A percentile compares a stretch with the other conserved stretches of the same genome.
Evolutionary conservation across 345 rosid genomes (phyloP).

Genomic region (Streptanthus diversifolius): DNA sequence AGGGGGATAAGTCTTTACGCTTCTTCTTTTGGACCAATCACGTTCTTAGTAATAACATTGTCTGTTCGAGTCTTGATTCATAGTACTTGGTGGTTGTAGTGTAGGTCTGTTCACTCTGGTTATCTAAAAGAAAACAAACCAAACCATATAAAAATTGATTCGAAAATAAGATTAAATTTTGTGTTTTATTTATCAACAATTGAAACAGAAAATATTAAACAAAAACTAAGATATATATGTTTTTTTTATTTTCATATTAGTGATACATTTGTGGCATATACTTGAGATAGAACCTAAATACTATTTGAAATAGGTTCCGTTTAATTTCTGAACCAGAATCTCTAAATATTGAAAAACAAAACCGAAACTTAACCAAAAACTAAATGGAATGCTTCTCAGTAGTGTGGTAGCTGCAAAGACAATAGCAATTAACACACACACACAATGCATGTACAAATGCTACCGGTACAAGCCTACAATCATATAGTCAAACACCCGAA

Average conservation of each 20-base stretch:
- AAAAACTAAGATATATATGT: neutral
- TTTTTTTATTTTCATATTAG: neutral
- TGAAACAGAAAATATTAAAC: neutral
- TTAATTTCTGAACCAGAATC: neutral
- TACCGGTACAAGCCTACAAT: neutral
- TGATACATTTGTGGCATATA: neutral
- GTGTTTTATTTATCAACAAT: neutral
- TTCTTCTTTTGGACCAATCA: neutral
- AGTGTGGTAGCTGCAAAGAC: neutral
- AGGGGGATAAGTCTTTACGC: neutral
- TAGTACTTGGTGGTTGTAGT: neutral
- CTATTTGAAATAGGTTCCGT: neutral
- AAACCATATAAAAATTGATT: neutral
- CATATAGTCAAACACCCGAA: neutral
- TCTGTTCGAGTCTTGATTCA: neutral
- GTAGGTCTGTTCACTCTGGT: neutral
- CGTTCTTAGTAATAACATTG: constrained; percentile 18
- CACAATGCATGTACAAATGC: neutral
- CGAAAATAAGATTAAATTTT: neutral
- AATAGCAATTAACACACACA: neutral
- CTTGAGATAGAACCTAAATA: neutral
- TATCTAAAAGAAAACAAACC: neutral
- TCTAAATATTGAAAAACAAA: neutral
- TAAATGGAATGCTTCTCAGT: neutral
- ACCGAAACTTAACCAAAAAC: neutral